Percentiles rank a stretch among this genome's conserved stretches.
Evolutionary conservation across 2,329 filamentous ascomycete genomes (phyloP).

Genomic region (Aspergillus transmontanensis): DNA sequence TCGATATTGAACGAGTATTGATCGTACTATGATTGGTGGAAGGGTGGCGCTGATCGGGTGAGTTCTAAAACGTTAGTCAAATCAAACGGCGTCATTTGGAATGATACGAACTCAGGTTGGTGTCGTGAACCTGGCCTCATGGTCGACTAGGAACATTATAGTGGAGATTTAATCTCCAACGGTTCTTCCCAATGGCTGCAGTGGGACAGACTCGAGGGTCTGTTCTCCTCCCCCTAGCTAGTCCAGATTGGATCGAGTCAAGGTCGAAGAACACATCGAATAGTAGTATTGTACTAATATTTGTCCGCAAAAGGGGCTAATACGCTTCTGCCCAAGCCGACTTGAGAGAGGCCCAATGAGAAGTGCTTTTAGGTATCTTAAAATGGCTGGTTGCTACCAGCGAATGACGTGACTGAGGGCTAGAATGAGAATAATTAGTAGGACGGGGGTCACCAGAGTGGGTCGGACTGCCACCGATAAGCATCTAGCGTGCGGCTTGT

Average conservation of each 20-base stretch:
- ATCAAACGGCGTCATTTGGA: background rate
- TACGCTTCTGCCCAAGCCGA: background rate
- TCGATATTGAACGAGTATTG: background rate
- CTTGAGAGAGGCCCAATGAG: background rate
- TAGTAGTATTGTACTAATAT: background rate
- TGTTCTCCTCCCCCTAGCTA: background rate
- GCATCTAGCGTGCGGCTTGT: background rate
- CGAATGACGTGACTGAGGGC: background rate
- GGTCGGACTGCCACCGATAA: background rate
- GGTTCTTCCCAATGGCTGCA: background rate
- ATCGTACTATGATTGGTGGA: background rate
- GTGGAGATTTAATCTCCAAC: background rate
- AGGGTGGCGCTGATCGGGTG: background rate
- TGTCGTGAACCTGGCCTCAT: background rate
- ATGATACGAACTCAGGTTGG: background rate
- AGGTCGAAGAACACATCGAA: background rate
- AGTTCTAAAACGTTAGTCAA: background rate
- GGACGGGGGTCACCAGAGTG: background rate
- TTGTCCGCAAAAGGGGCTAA: background rate
- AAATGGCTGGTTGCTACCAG: background rate
- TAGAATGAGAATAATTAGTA: background rate
- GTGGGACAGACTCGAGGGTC: background rate
- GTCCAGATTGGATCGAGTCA: background rate
- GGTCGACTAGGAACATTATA: background rate
- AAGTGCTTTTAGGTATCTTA: background rate